Percentiles rank a stretch among this genome's conserved stretches.
phyloP scores from a whole-genome alignment of 495 filamentous ascomycete species.

The Talaromyces stipitatus region DNA sequence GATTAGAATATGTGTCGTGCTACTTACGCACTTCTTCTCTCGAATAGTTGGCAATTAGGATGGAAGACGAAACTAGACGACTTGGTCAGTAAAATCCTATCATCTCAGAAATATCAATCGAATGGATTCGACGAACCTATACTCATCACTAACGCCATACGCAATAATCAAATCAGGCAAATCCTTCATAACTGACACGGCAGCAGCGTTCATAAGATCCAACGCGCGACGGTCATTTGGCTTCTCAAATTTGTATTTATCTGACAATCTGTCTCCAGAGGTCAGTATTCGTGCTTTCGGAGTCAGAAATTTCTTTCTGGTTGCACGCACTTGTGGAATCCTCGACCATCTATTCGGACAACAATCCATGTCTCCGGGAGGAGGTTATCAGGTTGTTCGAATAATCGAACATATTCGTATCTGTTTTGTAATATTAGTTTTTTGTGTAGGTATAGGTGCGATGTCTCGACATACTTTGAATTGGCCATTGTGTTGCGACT shows the following conservation, averaged over 20 bases:
- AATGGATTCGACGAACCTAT: conserved; percentile 49
- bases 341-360: conserved; percentile 83
- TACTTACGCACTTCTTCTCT: conserved; percentile 71
- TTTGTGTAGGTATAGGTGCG: background rate
- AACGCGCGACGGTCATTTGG: conserved; percentile 86
- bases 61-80: conserved; percentile 74
- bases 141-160: conserved; percentile 93
- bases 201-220: conserved; percentile 90
- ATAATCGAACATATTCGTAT: conserved; percentile 87
- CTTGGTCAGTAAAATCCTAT: background rate
- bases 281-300: conserved; percentile 8
- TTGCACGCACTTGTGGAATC: conserved; percentile 74
- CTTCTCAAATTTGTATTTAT: conserved; percentile 77
- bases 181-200: conserved; percentile 72
- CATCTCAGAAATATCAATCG: too few relatives aligned
- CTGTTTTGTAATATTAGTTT: conserved; percentile 29
- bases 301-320: background rate
- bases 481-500: conserved; percentile 7
- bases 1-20: too few relatives aligned
- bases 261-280: conserved; percentile 52
- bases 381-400: conserved; percentile 73
- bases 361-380: conserved; percentile 92
- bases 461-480: conserved; percentile 5
- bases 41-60: conserved; percentile 72
- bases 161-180: conserved; percentile 78